phyloP scores from a whole-genome alignment of 139 green algal species.

The Eudorina sp. region DNA sequence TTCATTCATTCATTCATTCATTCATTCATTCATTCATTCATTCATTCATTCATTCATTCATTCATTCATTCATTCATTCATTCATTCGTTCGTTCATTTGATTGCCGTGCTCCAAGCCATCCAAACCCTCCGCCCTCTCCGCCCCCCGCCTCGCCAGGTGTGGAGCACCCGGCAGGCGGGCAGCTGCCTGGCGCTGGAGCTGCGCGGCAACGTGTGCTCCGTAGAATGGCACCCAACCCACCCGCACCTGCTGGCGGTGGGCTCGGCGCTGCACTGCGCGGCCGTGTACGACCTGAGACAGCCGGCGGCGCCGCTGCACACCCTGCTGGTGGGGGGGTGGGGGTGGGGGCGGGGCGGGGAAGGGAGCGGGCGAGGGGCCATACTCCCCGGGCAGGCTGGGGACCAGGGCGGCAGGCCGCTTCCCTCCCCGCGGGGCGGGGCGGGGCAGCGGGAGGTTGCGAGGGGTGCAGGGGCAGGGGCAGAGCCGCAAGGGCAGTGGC shows the following conservation, averaged over 20 bases:
- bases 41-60: too few species aligned
- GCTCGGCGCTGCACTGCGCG: constrained; percentile 74
- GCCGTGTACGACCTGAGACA: constrained; percentile 66
- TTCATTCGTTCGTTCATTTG: too few species aligned
- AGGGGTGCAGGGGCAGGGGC: too few species aligned
- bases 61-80: too few species aligned
- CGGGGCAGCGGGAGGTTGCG: too few species aligned
- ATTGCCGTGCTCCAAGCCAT: too few species aligned
- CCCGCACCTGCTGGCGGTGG: constrained; percentile 85
- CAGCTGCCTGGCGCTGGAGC: constrained; percentile 66
- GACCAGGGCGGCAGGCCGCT: too few species aligned
- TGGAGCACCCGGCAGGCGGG: constrained; percentile 40
- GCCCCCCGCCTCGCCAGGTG: constrained; percentile 23
- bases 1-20: too few species aligned
- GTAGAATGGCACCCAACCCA: constrained; percentile 83
- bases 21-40: too few species aligned
- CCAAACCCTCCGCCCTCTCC: neutral
- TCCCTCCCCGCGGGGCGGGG: too few species aligned
- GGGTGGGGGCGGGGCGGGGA: neutral
- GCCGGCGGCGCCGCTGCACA: constrained; percentile 32
- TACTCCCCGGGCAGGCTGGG: too few species aligned
- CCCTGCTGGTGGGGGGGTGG: constrained; percentile 16
- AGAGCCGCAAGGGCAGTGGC: too few species aligned
- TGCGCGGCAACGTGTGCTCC: constrained; percentile 91
- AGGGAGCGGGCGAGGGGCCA: neutral